phyloP scores from a whole-genome alignment of 495 filamentous ascomycete species.

The Chaetomium cochliodes region DNA sequence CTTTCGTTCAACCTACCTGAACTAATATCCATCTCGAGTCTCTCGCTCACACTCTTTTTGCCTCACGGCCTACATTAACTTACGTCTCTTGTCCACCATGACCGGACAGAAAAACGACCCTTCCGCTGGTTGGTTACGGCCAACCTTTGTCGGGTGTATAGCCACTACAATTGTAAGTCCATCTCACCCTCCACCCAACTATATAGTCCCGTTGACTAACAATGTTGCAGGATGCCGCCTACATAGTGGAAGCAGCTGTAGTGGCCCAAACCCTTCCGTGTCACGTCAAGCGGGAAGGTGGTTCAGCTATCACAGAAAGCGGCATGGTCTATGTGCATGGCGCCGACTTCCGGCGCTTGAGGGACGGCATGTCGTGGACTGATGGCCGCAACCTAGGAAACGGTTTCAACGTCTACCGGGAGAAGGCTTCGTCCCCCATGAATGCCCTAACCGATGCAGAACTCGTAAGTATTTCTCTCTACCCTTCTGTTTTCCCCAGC shows the following conservation, averaged over 20 bases:
- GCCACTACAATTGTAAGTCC: constrained; percentile 64
- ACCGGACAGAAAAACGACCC: no score
- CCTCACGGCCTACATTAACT: no score
- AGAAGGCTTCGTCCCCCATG: constrained; percentile 75
- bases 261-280: neutral
- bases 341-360: no score
- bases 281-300: constrained; percentile 77
- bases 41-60: no score
- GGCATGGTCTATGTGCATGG: no score
- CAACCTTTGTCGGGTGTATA: constrained; percentile 66
- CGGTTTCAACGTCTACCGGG: constrained; percentile 88
- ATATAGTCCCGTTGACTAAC: neutral
- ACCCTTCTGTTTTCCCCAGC: no score
- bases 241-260: neutral
- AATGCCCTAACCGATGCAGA: neutral
- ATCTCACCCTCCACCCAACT: neutral
- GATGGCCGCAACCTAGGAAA: constrained; percentile 77
- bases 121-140: constrained; percentile 2
- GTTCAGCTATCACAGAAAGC: no score
- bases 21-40: no score
- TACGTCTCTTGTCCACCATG: no score
- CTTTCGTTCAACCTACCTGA: no score
- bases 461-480: neutral
- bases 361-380: no score
- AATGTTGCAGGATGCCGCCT: neutral